Base-by-base conservation (phyloP, 2,329 filamentous ascomycete genomes). In the Beauveria sp. region DNA sequence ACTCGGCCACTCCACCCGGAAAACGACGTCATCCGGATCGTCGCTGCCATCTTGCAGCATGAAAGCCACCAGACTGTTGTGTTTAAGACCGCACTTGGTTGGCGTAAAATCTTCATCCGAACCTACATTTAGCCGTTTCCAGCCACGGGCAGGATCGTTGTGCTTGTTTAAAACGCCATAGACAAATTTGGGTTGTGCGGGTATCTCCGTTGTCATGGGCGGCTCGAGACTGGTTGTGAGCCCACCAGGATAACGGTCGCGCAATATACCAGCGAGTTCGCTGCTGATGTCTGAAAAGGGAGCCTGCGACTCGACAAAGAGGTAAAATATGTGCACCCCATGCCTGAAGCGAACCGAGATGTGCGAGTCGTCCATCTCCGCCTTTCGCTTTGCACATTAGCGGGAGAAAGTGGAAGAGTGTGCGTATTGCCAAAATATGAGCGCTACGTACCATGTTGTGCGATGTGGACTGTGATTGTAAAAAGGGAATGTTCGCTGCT, bases 321-420 rank as follows among this genome's bases (percentile, higher is more conserved):
- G 78, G 68, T 89, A 84, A 65, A 91, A 79, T 4, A 88, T 92
- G 67, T 86, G 83, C 62, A 85, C 84, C 69, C 88, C 86, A 71
- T 89, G 82, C 73, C 91, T 91, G 76, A 93, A 86, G 63, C 87
- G 82, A 61, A 93, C 76, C 10, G 88, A 90, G 67, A 84, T 79
- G 66, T 82, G 77, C n/a, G 79, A 75, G 50, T 84, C 79, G 63
- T 76, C 74, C 22, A 76, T 66, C 43, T 71, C 67, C 51, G 70
- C 28, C 49, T 60, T 38, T 58, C 40, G 49, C 24, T 49, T 34
- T 2, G 48, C 60, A 52, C 54, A 58, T 53, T 61, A 50, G 31
- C 31, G 34, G 31, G 16, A 49, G 24, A 38, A 34, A 48, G 48
- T 49, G 40, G 61, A 28, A 54, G 59, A 48, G 63, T 56, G 45